A percentile compares a stretch with the other conserved stretches of the same genome.
phyloP scores from a whole-genome alignment of 345 rosid genomes.

The Melaleuca quinquenervia region DNA sequence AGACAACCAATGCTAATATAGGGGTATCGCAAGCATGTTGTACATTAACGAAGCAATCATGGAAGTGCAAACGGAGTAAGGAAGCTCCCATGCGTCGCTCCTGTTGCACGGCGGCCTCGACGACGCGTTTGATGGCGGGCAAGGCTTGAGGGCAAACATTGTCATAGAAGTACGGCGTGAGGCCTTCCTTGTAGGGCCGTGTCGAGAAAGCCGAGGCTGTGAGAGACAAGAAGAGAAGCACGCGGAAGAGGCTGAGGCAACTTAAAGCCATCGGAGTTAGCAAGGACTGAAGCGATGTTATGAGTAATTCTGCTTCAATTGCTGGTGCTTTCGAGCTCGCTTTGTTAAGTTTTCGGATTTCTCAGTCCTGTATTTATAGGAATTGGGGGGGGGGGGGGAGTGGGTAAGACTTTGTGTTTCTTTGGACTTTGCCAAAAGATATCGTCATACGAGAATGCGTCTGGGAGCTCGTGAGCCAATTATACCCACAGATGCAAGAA shows the following conservation, averaged over 20 bases:
- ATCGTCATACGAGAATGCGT: neutral
- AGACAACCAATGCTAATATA: neutral
- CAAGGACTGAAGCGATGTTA: neutral
- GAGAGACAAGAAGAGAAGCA: conserved; percentile 4
- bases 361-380: neutral
- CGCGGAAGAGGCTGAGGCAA: neutral
- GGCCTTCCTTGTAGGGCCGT: neutral
- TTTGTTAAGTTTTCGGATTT: neutral
- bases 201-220: conserved; percentile 4
- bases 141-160: conserved; percentile 38
- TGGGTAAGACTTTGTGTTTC: neutral
- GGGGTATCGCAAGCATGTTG: neutral
- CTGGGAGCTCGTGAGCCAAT: neutral
- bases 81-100: conserved; percentile 49
- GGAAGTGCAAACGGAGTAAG: conserved; percentile 51
- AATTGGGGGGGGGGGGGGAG: neutral
- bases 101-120: conserved; percentile 22
- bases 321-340: neutral
- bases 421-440: neutral
- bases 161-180: conserved; percentile 46
- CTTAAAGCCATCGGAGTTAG: neutral
- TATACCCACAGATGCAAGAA: neutral
- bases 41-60: conserved; percentile 58
- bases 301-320: neutral
- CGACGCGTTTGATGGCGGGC: conserved; percentile 13